Percentiles rank a stretch among this genome's conserved stretches.
Conservation (phyloP, 495 filamentous ascomycete genomes). For the Collariella sp. region DNA sequence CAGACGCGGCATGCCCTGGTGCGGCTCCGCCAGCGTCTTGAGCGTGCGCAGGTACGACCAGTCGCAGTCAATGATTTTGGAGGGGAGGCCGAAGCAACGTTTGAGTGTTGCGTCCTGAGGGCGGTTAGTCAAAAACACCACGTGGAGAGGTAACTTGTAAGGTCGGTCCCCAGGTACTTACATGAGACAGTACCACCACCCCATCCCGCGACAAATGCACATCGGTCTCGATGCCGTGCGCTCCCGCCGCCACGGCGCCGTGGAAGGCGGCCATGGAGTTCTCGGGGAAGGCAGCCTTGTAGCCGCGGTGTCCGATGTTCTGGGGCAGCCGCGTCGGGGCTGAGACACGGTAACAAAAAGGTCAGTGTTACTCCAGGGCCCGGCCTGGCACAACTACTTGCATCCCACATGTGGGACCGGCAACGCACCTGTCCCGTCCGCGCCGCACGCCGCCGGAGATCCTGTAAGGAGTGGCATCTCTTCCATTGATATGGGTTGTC, state of each 20-base stretch:
- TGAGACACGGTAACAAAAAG: no score
- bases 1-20: constrained; percentile 63
- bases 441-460: no score
- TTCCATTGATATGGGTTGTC: not conserved
- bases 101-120: constrained; percentile 65
- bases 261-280: constrained; percentile 76
- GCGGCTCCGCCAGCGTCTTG: constrained; percentile 57
- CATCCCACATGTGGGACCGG: no score
- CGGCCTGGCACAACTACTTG: no score
- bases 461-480: not conserved
- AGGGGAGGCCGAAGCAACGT: constrained; percentile 65
- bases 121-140: not conserved
- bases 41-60: constrained; percentile 63
- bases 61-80: constrained; percentile 64
- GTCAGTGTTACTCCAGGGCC: no score
- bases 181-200: constrained; percentile 78
- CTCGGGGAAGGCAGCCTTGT: constrained; percentile 69
- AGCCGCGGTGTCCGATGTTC: constrained; percentile 79
- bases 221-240: constrained; percentile 82
- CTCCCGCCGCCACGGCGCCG: constrained; percentile 61
- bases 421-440: no score
- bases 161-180: constrained; percentile 36
- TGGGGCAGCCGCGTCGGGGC: not conserved
- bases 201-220: constrained; percentile 74
- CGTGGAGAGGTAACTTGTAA: not conserved